phyloP scores from a whole-genome alignment of 2,329 filamentous ascomycete genomes.

The Penicillium digitatum region DNA sequence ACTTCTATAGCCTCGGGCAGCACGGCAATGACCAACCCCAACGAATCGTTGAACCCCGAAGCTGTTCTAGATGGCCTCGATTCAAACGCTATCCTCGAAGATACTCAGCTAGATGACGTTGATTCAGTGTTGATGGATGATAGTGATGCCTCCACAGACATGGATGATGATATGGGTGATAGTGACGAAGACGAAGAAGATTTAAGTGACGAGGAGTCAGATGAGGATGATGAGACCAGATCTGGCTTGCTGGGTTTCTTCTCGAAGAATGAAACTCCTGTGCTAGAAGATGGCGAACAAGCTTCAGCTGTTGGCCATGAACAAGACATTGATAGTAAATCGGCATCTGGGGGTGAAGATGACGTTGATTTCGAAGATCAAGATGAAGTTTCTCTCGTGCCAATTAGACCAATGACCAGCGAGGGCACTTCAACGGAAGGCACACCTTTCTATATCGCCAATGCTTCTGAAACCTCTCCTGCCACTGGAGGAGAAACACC shows the following conservation, averaged over 20 bases:
- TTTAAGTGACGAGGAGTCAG: constrained; percentile 51
- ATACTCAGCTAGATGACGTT: constrained; percentile 43
- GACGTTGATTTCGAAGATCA: constrained; percentile 31
- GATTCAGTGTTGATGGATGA: constrained; percentile 46
- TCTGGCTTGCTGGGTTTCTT: constrained; percentile 48
- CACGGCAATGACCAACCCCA: constrained; percentile 19
- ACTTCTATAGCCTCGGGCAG: constrained; percentile 24
- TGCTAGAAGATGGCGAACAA: constrained; percentile 34
- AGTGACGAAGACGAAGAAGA: constrained; percentile 44
- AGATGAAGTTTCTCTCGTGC: constrained; percentile 36
- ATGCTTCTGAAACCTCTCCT: constrained; percentile 16
- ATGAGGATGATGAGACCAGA: constrained; percentile 41
- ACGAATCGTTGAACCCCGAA: constrained; percentile 19
- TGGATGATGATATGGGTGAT: constrained; percentile 49
- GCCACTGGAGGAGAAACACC: constrained; percentile 11
- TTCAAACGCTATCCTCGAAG: constrained; percentile 18
- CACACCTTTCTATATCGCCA: constrained; percentile 21
- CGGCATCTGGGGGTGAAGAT: constrained; percentile 22
- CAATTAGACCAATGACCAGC: constrained; percentile 28
- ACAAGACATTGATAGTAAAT: constrained; percentile 26
- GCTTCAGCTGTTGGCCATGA: constrained; percentile 24
- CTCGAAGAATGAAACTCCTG: constrained; percentile 39
- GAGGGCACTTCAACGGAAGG: constrained; percentile 27
- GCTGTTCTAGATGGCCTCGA: constrained; percentile 20
- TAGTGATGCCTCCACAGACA: constrained; percentile 47